These are phyloP conservation scores for Solanum virginianum DNA, from an alignment of 257 asterid species.

Conservation along the genomic window DNA sequence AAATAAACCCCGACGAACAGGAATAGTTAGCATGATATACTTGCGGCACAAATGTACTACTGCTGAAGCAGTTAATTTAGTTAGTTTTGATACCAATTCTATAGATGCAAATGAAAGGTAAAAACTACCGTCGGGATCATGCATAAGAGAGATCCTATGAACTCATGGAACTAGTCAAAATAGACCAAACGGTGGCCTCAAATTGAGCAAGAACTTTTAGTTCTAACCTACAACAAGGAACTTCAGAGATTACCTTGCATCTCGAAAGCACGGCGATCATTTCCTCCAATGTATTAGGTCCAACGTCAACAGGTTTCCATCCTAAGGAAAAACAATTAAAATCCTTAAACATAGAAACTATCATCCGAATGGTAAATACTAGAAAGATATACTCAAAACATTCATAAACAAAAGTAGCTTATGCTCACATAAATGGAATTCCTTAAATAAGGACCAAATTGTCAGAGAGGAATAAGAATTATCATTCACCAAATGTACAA, in stretches of 20 bases:
- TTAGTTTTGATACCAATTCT: background rate
- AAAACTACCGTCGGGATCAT: background rate
- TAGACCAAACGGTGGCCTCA: background rate
- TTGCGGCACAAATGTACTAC: background rate
- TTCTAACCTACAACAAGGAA: background rate
- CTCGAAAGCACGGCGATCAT: conserved; percentile 36
- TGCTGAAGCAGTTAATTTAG: background rate
- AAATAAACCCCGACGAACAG: background rate
- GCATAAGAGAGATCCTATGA: background rate
- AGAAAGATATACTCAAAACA: background rate
- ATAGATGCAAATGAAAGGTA: background rate
- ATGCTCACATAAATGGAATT: background rate
- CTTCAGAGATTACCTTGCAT: conserved; percentile 45
- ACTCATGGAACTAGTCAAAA: background rate
- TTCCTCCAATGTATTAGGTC: conserved; percentile 66
- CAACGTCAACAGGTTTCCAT: conserved; percentile 85
- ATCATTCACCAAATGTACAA: background rate
- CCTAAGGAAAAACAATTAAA: conserved; percentile 22
- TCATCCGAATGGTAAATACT: background rate
- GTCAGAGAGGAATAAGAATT: background rate
- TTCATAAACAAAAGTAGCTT: background rate
- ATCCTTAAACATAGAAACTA: background rate
- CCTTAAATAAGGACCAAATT: background rate
- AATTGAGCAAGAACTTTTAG: background rate
- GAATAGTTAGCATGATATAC: background rate